Base-by-base conservation (phyloP, 2,329 filamentous ascomycete genomes). In the Neonectria ditissima region DNA sequence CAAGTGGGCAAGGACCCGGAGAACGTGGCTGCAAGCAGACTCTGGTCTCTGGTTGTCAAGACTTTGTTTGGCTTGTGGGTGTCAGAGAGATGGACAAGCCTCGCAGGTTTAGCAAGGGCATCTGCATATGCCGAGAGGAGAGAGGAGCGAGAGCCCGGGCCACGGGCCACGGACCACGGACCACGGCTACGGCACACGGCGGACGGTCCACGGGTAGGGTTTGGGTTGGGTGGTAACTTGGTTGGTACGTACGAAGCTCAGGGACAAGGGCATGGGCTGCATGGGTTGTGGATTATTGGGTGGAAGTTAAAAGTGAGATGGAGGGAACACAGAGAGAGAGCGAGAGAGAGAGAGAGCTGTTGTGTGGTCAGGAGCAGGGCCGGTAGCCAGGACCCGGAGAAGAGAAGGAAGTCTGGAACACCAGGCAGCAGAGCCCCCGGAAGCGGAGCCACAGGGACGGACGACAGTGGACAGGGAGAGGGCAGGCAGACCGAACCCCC, bases 81-180 rank as follows among this genome's bases (percentile, higher is more conserved):
- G 66, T 62, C 56, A 65, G 60, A 68, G 55, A 67, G 32, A 62
- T 62, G 62, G n/a, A 22, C 52, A 62, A 55, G 53, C 44, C 47
- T 64, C 47, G 58, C 52, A 60, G 62, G 44, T 55, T 67, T 60
- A 62, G 63, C 65, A 73, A 71, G 70, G 68, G 45, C 55, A 67
- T 69, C 57, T 72, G 70, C 72, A 73, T 73, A 70, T 72, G 69
- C 70, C 69, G 70, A 72, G 68, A 67, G 55, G 59, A n/a, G 63
- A 37, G 51, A 65, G 68, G 57, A 66, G 64, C 41, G 41, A 55
- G 45, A 51, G 45, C 37, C 34, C 55, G 61, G 26, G 52, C 51
- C 62, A 68, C 55, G 62, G 53, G 32, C 58, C 53, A 55, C 53
- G 57, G 65, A 59, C 26, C 20, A 26, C 32, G 45, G 32, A 26